These are phyloP conservation scores for Camellia sinensis DNA, from an alignment of 148 eudicot species.

Conservation along the genomic window DNA sequence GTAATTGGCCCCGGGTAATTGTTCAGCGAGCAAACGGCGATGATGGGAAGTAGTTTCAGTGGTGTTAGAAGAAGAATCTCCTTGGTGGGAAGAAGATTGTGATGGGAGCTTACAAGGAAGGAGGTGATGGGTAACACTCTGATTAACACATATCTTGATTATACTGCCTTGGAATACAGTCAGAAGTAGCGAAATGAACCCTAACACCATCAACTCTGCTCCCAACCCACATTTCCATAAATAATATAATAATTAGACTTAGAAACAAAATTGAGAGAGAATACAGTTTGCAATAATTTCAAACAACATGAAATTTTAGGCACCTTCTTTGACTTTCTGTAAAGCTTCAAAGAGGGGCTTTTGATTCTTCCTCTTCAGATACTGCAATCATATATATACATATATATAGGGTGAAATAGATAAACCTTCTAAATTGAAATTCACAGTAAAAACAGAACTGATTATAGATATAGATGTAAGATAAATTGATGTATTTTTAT, in stretches of 20 bases:
- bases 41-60: conserved; percentile 15
- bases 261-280: too few species aligned
- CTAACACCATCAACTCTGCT: conserved; percentile 95
- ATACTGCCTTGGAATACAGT: conserved; percentile 76
- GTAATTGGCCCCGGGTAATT: conserved; percentile 16
- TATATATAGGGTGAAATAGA: background rate
- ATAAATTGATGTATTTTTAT: too few species aligned
- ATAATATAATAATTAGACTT: too few species aligned
- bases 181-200: conserved; percentile 81
- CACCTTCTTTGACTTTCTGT: conserved; percentile 90
- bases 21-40: conserved; percentile 31
- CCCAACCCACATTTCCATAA: background rate
- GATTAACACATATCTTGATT: conserved; percentile 59
- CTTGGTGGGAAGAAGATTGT: conserved; percentile 3
- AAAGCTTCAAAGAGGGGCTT: conserved; percentile 79
- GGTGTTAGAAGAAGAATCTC: conserved; percentile 11
- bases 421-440: too few species aligned
- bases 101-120: conserved; percentile 60
- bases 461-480: background rate
- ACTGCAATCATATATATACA: conserved; percentile 30
- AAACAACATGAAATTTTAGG: background rate
- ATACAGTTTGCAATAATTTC: too few species aligned
- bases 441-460: too few species aligned
- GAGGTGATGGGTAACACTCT: conserved; percentile 36
- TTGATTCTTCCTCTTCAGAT: conserved; percentile 65